Base-by-base conservation (phyloP, 139 green algal genomes). In the Tetraselmis chui region DNA sequence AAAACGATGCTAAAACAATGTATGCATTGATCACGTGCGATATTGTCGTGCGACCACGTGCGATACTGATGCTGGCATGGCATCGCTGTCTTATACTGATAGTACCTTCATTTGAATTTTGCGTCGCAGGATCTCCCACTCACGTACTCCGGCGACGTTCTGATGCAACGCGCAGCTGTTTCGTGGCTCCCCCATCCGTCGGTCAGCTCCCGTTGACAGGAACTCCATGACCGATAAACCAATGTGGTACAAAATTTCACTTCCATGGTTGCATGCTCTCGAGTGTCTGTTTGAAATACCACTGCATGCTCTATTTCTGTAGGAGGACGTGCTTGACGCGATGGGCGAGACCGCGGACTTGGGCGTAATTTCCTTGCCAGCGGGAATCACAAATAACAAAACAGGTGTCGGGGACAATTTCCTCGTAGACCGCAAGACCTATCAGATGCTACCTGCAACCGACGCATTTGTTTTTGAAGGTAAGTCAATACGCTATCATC, bases 391-490 rank as follows among this genome's bases (percentile, higher is more conserved):
- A 25, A 27, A 31, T 27, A 82, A 82, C 31, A 2, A 31, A 1
- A 82, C 78, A 1, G 31, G n/a, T 1, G 26, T 76, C 22, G 78
- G 78, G 11, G 78, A 82, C 32, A 2, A 2, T 2, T 82, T 76
- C 32, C 25, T 74, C 28, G 18, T 82, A 24, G 32, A 74, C 30
- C 30, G n/a, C 74, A 77, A 77, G 78, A 81, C 32, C 28, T 81
- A 59, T 28, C 18, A 84, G 2, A 45, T 76, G 75, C 81, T 84
- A 1, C 81, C 81, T 18, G 75, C 23, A 23, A 75, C 76, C 81
- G 81, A 84, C 76, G 25, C 31, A 5, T 80, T n/a, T 22, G 22
- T 84, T 1, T 84, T 84, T 31, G 28, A 30, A 23, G 23, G 83
- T 29, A 28, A 24, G 27, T 5, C 28, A 25, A n/a, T 80, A 59